Conservation (phyloP, 1,284 basidiomycete genomes). For the Rhodotorula sp. region DNA sequence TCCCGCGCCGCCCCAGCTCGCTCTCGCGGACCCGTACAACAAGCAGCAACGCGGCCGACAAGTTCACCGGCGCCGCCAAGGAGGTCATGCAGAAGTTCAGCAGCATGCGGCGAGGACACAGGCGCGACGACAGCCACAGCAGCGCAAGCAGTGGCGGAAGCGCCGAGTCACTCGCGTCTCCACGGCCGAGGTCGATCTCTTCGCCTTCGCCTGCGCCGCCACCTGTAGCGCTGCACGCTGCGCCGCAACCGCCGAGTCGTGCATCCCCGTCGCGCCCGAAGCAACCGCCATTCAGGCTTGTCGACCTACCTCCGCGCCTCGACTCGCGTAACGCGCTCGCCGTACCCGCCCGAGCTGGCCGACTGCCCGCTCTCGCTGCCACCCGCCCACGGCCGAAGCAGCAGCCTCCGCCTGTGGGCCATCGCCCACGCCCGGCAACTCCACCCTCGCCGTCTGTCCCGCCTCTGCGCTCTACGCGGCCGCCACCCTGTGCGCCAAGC, state of each 20-base stretch:
- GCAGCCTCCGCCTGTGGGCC: neutral
- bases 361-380: slow-evolving; percentile 10
- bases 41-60: slow-evolving; percentile 15
- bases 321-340: slow-evolving; percentile 16
- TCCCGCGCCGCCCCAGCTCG: neutral
- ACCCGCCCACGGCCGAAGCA: slow-evolving; percentile 9
- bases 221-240: neutral
- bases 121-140: neutral
- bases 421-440: slow-evolving; percentile 1
- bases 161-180: neutral
- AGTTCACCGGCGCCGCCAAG: slow-evolving; percentile 22
- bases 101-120: neutral
- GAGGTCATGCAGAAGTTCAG: slow-evolving; percentile 21
- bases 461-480: slow-evolving; percentile 4
- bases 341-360: neutral
- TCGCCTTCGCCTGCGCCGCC: slow-evolving; percentile 2
- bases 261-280: neutral
- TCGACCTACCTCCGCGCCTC: slow-evolving; percentile 18
- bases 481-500: too few relatives aligned
- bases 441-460: slow-evolving; percentile 21
- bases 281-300: slow-evolving; percentile 6
- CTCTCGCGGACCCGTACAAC: neutral
- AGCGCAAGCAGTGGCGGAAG: slow-evolving; percentile 1
- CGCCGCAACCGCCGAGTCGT: neutral
- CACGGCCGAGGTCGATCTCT: neutral